These are phyloP conservation scores for Diphasiastrum complanatum DNA, from an alignment of 83 land plant genomes.

Conservation along the genomic window DNA sequence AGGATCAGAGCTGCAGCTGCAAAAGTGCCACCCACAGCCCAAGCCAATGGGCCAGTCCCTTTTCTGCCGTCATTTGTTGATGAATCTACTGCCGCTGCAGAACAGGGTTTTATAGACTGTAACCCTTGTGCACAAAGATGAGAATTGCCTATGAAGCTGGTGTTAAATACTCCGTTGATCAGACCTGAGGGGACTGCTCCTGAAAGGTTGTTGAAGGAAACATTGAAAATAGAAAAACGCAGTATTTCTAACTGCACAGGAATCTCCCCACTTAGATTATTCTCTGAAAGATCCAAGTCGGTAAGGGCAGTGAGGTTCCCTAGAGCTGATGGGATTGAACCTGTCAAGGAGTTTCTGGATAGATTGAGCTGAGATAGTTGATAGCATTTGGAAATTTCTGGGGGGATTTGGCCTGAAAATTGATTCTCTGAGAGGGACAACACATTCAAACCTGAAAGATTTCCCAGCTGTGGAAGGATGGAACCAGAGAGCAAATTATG, in stretches of 20 bases:
- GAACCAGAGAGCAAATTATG: slow-evolving; percentile 34
- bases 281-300: slow-evolving; percentile 49
- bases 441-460: slow-evolving; percentile 8
- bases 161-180: slow-evolving; percentile 24
- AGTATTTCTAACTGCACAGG: slow-evolving; percentile 39
- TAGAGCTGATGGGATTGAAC: slow-evolving; percentile 42
- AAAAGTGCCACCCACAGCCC: slow-evolving; percentile 31
- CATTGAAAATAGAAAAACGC: slow-evolving; percentile 46
- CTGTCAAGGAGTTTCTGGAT: slow-evolving; percentile 37
- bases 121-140: slow-evolving; percentile 36
- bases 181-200: slow-evolving; percentile 41
- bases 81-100: slow-evolving; percentile 26
- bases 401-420: slow-evolving; percentile 39
- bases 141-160: slow-evolving; percentile 49
- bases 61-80: slow-evolving; percentile 14
- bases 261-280: slow-evolving; percentile 40
- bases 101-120: not conserved
- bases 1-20: slow-evolving; percentile 25
- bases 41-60: slow-evolving; percentile 32
- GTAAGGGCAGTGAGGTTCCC: slow-evolving; percentile 35
- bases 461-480: slow-evolving; percentile 29
- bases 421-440: slow-evolving; percentile 33
- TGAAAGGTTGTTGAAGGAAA: slow-evolving; percentile 44
- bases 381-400: slow-evolving; percentile 21
- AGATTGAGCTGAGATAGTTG: slow-evolving; percentile 44